phyloP scores from a whole-genome alignment of 805 yeast species.

The Teunomyces panamensis region DNA sequence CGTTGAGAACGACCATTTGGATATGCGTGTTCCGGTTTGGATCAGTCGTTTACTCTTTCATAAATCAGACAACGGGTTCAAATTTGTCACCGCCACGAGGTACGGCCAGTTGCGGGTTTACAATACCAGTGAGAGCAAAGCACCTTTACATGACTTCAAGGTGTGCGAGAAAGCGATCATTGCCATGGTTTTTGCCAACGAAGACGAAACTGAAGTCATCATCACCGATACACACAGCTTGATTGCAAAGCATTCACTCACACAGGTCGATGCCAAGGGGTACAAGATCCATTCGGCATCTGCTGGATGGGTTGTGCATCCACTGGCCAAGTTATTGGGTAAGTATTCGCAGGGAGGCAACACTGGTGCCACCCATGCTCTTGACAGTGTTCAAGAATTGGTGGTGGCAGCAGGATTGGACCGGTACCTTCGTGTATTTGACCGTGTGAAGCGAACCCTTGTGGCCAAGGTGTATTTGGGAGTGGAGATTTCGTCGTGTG shows the following conservation, averaged over 20 bases:
- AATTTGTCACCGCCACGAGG: slow-evolving; percentile 64
- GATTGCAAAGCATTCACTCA: slow-evolving; percentile 51
- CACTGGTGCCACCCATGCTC: slow-evolving; percentile 76
- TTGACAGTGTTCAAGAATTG: slow-evolving; percentile 43
- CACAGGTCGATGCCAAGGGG: slow-evolving; percentile 33
- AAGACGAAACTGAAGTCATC: slow-evolving; percentile 44
- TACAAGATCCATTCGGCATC: slow-evolving; percentile 38
- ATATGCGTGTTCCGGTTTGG: slow-evolving; percentile 82
- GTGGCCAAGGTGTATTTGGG: slow-evolving; percentile 75
- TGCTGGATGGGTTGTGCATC: slow-evolving; percentile 44
- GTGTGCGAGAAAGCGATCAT: slow-evolving; percentile 54
- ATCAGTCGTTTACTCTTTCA: slow-evolving; percentile 54
- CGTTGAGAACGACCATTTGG: slow-evolving; percentile 76
- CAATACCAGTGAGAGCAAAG: slow-evolving; percentile 62
- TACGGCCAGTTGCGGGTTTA: slow-evolving; percentile 77
- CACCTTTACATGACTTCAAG: slow-evolving; percentile 60
- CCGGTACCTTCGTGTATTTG: slow-evolving; percentile 77
- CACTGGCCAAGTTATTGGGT: slow-evolving; percentile 56
- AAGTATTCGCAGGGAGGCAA: slow-evolving; percentile 51
- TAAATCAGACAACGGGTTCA: slow-evolving; percentile 37
- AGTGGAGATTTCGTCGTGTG: slow-evolving; percentile 57
- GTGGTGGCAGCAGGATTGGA: slow-evolving; percentile 84
- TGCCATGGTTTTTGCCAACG: slow-evolving; percentile 35
- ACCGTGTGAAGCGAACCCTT: slow-evolving; percentile 54
- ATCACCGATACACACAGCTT: slow-evolving; percentile 70